Conservation (phyloP, 1,139 yeast genomes). For the Kodamaea plutei region DNA sequence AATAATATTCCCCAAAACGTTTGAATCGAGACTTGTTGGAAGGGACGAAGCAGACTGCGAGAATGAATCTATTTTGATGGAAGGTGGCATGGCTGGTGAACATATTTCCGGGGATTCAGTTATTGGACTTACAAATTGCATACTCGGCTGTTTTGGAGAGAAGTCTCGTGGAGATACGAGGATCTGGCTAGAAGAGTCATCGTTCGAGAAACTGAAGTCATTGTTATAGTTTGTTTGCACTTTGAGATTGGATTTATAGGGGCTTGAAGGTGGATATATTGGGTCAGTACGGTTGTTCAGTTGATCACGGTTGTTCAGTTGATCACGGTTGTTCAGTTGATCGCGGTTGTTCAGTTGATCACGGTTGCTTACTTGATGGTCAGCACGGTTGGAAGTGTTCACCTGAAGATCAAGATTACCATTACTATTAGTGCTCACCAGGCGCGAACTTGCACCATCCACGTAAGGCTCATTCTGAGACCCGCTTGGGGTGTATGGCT, state of each 20-base stretch:
- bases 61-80: not conserved
- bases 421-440: too few species aligned
- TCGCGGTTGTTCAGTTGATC: too few species aligned
- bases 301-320: not conserved
- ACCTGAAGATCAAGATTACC: too few species aligned
- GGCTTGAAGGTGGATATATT: not conserved
- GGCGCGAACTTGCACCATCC: not conserved
- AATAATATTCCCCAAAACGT: constrained; percentile 27
- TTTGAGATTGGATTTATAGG: not conserved
- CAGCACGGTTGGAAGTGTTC: too few species aligned
- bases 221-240: constrained; percentile 1
- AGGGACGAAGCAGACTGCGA: constrained; percentile 4
- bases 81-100: constrained; percentile 1
- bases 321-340: too few species aligned
- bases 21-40: constrained; percentile 15
- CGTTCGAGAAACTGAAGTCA: constrained; percentile 3
- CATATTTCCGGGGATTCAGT: constrained; percentile 11
- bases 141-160: not conserved
- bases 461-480: not conserved
- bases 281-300: not conserved
- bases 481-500: not conserved
- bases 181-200: not conserved
- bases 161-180: not conserved
- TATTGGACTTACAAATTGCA: constrained; percentile 13
- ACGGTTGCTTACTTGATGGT: too few species aligned